phyloP scores from a whole-genome alignment of 2,329 filamentous ascomycete genomes.

The Hymenoscyphus fructigenus region DNA sequence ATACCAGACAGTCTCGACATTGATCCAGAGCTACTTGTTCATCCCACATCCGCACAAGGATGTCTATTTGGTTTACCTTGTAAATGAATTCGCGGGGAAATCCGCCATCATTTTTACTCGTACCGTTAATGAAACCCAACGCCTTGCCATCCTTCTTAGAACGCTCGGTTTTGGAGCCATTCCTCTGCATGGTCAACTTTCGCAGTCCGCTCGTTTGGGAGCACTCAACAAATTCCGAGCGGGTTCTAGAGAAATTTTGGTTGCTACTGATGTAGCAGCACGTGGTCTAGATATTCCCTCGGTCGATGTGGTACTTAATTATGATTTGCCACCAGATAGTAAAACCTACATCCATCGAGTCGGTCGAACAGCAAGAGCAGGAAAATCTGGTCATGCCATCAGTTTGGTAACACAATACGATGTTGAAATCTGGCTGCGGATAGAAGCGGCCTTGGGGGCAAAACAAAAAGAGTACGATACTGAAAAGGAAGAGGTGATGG shows the following conservation, averaged over 20 bases:
- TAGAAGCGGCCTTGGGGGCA: constrained; percentile 79
- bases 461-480: constrained; percentile 68
- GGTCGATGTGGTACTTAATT: constrained; percentile 87
- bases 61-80: constrained; percentile 79
- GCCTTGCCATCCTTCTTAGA: constrained; percentile 78
- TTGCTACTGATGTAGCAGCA: constrained; percentile 91
- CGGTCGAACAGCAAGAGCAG: constrained; percentile 82
- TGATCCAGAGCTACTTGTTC: constrained; percentile 84
- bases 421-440: constrained; percentile 74
- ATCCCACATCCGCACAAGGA: constrained; percentile 87
- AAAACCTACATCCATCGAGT: constrained; percentile 93
- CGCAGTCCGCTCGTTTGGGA: constrained; percentile 80
- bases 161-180: constrained; percentile 87
- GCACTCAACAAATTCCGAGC: constrained; percentile 88
- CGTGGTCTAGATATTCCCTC: constrained; percentile 89
- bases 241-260: constrained; percentile 78
- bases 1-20: constrained; percentile 87
- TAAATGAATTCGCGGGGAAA: constrained; percentile 86
- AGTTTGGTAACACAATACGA: constrained; percentile 87
- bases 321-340: constrained; percentile 77
- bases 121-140: constrained; percentile 87
- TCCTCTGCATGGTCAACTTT: constrained; percentile 88
- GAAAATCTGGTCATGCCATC: constrained; percentile 79
- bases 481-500: constrained; percentile 81
- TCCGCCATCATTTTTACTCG: constrained; percentile 87